phyloP scores from a whole-genome alignment of 2,329 filamentous ascomycete genomes.

The Colletotrichum sidae region DNA sequence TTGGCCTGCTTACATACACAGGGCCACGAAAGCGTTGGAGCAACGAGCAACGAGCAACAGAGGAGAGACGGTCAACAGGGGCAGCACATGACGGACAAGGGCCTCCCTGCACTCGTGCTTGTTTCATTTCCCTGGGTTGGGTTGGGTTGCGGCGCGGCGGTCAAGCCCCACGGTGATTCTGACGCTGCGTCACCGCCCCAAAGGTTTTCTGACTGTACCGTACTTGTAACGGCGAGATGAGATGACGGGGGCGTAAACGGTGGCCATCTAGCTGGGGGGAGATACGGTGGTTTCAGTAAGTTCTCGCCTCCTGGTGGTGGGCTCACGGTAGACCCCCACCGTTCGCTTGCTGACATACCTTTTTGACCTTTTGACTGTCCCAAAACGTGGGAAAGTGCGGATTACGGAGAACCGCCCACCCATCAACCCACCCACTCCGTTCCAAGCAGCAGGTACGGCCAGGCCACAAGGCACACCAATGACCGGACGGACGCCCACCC shows the following conservation, averaged over 20 bases:
- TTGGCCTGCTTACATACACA: too few relatives aligned
- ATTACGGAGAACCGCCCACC: slow-evolving; percentile 7
- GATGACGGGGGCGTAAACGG: not conserved
- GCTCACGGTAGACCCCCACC: slow-evolving; percentile 3
- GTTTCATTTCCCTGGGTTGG: slow-evolving; percentile 37
- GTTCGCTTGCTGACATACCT: not conserved
- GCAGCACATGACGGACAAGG: slow-evolving; percentile 23
- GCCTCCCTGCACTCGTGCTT: slow-evolving; percentile 22
- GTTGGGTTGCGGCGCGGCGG: slow-evolving; percentile 26
- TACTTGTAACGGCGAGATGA: not conserved
- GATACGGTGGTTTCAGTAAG: not conserved
- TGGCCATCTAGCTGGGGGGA: not conserved
- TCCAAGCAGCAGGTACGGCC: not conserved
- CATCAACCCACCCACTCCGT: not conserved
- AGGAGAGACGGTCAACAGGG: slow-evolving; percentile 15
- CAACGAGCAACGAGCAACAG: too few relatives aligned
- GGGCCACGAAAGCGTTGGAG: too few relatives aligned
- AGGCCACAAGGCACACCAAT: not conserved
- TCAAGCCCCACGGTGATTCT: slow-evolving; percentile 37
- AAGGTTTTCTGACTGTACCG: not conserved
- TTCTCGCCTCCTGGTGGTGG: not conserved
- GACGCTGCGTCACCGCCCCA: slow-evolving; percentile 37
- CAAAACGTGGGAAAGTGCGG: slow-evolving; percentile 10
- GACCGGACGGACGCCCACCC: slow-evolving; percentile 25
- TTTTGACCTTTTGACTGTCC: not conserved